Conservation (phyloP, 2,329 filamentous ascomycete genomes). For the Cyphellophora europaea region DNA sequence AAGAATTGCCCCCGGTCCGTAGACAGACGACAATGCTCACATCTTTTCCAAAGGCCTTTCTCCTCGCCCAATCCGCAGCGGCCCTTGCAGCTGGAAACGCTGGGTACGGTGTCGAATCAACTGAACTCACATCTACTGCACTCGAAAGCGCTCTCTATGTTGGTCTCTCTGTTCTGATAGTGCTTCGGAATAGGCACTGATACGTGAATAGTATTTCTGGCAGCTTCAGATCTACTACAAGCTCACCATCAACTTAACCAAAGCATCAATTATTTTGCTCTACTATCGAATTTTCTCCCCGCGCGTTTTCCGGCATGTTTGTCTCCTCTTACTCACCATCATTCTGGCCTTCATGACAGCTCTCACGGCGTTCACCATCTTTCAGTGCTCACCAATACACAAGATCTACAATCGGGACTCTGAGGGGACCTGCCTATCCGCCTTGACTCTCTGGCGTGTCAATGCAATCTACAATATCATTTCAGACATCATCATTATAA, state of each 20-base stretch:
- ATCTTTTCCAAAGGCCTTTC: slow-evolving; percentile 15
- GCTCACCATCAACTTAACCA: slow-evolving; percentile 44
- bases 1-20: slow-evolving; percentile 2
- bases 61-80: slow-evolving; percentile 19
- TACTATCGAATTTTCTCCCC: slow-evolving; percentile 47
- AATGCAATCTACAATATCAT: slow-evolving; percentile 32
- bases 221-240: slow-evolving; percentile 47
- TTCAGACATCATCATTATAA: slow-evolving; percentile 25
- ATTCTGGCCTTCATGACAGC: slow-evolving; percentile 34
- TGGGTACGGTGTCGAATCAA: slow-evolving; percentile 21
- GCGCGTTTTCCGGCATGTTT: slow-evolving; percentile 29
- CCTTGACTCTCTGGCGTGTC: slow-evolving; percentile 40
- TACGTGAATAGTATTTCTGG: slow-evolving; percentile 38
- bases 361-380: slow-evolving; percentile 37
- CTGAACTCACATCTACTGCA: not conserved
- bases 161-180: too few species aligned
- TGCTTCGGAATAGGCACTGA: too few species aligned
- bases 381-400: slow-evolving; percentile 41
- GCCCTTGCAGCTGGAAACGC: slow-evolving; percentile 22
- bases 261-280: slow-evolving; percentile 43
- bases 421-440: slow-evolving; percentile 35
- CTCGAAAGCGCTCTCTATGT: not conserved
- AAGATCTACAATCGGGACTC: slow-evolving; percentile 20
- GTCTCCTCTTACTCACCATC: slow-evolving; percentile 33
- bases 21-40: not conserved